Evolutionary conservation across 2,329 filamentous ascomycete genomes (phyloP).

Genomic region (Podosphaera xanthii): DNA sequence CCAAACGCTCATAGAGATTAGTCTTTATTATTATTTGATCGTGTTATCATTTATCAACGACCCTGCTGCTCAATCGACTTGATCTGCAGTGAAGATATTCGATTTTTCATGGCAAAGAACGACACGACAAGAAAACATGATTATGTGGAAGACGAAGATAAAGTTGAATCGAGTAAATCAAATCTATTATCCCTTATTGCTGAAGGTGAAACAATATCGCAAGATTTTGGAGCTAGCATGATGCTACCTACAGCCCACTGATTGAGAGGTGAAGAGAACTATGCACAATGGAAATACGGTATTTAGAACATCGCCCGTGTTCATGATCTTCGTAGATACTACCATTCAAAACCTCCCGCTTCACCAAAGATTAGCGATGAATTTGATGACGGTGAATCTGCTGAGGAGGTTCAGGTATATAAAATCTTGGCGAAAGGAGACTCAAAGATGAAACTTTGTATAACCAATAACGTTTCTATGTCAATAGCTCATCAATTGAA

Average conservation of each 20-base stretch:
- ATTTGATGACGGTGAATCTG: not conserved
- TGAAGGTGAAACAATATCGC: not conserved
- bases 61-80: not conserved
- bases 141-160: not conserved
- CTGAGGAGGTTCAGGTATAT: not conserved
- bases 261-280: conserved; percentile 1
- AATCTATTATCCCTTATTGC: not conserved
- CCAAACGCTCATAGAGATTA: not conserved
- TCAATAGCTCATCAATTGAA: not conserved
- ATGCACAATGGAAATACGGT: not conserved
- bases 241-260: not conserved
- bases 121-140: not conserved
- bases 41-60: not conserved
- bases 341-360: not conserved
- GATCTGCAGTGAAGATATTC: not conserved
- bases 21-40: not conserved
- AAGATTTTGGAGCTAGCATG: not conserved
- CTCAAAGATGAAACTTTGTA: not conserved
- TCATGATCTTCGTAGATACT: not conserved
- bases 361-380: not conserved
- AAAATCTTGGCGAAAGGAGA: not conserved
- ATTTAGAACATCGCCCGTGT: not conserved
- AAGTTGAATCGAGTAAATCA: not conserved
- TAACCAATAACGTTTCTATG: not conserved
- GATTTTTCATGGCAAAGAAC: not conserved